These are phyloP conservation scores for Theobroma cacao DNA, from an alignment of 345 rosid species.

Conservation along the genomic window DNA sequence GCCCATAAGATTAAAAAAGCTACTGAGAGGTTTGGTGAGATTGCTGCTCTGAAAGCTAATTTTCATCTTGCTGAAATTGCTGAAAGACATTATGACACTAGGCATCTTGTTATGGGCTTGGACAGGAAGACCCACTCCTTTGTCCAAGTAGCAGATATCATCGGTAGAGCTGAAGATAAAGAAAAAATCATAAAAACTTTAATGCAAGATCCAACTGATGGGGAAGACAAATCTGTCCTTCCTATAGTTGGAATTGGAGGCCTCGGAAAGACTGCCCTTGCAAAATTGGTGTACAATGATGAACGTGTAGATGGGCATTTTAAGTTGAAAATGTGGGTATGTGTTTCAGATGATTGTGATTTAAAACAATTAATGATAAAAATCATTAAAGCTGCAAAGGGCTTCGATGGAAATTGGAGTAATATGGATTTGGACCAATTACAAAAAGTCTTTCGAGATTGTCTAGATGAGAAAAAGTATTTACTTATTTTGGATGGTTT, in stretches of 20 bases:
- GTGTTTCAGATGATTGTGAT: constrained; percentile 8
- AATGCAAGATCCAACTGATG: background rate
- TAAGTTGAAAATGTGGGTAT: constrained; percentile 16
- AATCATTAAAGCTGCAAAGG: background rate
- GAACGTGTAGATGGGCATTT: constrained; percentile 3
- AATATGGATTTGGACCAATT: background rate
- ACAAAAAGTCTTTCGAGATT: background rate
- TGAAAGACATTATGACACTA: background rate
- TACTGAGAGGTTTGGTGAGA: too few relatives aligned
- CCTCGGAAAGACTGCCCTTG: constrained; percentile 24
- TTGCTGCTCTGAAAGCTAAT: too few relatives aligned
- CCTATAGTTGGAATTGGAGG: constrained; percentile 20
- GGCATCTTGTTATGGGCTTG: background rate
- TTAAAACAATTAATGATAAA: background rate
- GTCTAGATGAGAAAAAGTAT: background rate
- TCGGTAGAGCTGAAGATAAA: constrained; percentile 24
- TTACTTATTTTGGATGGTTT: constrained; percentile 20
- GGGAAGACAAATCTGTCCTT: constrained; percentile 3
- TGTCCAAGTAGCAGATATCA: constrained; percentile 1
- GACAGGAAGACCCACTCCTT: constrained; percentile 13
- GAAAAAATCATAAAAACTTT: constrained; percentile 1
- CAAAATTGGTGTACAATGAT: constrained; percentile 23
- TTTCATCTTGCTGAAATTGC: background rate
- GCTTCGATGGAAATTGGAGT: background rate
- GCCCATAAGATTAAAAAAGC: too few relatives aligned